Conservation (phyloP, 2,329 filamentous ascomycete species). For the Didymella arachidicola region DNA sequence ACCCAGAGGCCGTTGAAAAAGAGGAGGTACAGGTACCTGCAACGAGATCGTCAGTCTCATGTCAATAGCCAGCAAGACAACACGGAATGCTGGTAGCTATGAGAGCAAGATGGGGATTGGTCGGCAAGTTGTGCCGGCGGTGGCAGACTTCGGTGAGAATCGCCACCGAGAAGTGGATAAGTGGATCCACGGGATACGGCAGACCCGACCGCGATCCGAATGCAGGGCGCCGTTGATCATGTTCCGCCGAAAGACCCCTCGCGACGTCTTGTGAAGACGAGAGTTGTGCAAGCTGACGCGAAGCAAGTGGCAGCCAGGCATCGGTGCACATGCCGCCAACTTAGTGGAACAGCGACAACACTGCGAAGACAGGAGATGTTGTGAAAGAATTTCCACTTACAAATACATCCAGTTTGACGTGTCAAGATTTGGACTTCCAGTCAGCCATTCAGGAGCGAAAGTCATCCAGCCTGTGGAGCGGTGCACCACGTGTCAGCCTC, state of each 20-base stretch:
- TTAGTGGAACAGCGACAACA: slow-evolving; percentile 9
- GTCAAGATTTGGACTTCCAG: slow-evolving; percentile 64
- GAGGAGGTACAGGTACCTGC: slow-evolving; percentile 66
- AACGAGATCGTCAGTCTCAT: neutral
- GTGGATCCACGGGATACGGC: slow-evolving; percentile 10
- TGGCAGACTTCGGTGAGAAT: slow-evolving; percentile 15
- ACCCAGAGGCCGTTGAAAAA: slow-evolving; percentile 73
- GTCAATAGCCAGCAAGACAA: neutral
- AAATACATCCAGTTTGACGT: slow-evolving; percentile 68
- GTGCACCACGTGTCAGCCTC: slow-evolving; percentile 51
- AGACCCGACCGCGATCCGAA: slow-evolving; percentile 8
- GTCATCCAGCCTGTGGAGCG: slow-evolving; percentile 64
- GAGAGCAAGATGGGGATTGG: neutral
- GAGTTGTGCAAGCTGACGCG: slow-evolving; percentile 2
- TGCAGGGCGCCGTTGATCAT: neutral
- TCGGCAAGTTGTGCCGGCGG: neutral
- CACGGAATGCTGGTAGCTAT: neutral
- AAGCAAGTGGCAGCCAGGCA: slow-evolving; percentile 2
- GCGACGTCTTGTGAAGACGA: neutral
- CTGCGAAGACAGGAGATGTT: neutral
- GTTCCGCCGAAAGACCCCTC: neutral
- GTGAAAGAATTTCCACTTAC: slow-evolving; percentile 40
- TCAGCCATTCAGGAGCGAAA: slow-evolving; percentile 71
- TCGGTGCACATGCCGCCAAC: slow-evolving; percentile 3
- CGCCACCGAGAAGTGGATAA: slow-evolving; percentile 15